A percentile compares a stretch with the other conserved stretches of the same genome.
Evolutionary conservation across 208 protist species (phyloP).

Genomic region (Strigomonas culicis): DNA sequence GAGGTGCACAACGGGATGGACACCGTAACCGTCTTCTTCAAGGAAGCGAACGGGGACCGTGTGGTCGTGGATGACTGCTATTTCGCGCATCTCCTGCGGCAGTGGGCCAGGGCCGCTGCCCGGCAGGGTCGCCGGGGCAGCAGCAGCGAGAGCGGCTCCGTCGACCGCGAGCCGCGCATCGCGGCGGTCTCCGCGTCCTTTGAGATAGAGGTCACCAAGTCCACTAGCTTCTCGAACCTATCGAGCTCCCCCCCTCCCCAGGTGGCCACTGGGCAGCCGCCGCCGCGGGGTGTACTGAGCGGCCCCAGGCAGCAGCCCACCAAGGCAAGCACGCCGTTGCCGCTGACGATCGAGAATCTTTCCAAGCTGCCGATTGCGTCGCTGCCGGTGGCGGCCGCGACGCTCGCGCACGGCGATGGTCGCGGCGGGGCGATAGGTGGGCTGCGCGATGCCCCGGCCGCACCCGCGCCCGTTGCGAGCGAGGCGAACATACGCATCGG

Average conservation of each 20-base stretch:
- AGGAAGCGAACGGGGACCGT: constrained; percentile 54
- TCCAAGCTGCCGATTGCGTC: background rate
- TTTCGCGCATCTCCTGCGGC: constrained; percentile 37
- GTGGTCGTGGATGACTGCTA: constrained; percentile 80
- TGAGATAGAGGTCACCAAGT: constrained; percentile 38
- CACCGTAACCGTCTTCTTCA: constrained; percentile 46
- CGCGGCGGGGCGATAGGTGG: too few species aligned
- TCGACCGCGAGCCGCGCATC: constrained; percentile 19
- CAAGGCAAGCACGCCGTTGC: constrained; percentile 1
- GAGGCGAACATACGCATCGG: constrained; percentile 22
- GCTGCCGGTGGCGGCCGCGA: too few species aligned
- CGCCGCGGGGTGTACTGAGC: too few species aligned
- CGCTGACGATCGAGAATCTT: constrained; percentile 22
- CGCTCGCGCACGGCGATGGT: too few species aligned
- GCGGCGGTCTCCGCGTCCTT: constrained; percentile 30
- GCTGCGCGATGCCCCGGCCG: background rate
- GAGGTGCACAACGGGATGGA: constrained; percentile 43
- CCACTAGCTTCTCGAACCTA: background rate
- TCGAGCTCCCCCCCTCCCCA: background rate
- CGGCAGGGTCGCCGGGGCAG: background rate
- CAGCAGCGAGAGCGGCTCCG: constrained; percentile 11
- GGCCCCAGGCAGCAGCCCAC: too few species aligned
- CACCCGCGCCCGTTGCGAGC: background rate
- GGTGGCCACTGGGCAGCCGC: background rate
- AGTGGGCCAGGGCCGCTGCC: constrained; percentile 24